phyloP scores from a whole-genome alignment of 345 rosid species.

The Moricandia moricandioides region DNA sequence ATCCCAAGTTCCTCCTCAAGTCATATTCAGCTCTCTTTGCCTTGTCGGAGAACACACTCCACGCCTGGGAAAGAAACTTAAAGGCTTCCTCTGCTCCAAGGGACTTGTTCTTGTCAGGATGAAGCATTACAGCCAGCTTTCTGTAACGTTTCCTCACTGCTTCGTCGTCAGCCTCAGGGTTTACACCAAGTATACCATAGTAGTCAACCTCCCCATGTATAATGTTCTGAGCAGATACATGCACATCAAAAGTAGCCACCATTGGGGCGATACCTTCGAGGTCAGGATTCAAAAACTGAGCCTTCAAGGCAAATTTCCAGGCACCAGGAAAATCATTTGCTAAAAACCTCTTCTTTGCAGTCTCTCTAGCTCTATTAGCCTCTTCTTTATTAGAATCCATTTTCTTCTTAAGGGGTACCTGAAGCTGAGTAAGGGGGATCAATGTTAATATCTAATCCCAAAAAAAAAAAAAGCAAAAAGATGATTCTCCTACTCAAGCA shows the following conservation, averaged over 20 bases:
- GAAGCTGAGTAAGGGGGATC: neutral
- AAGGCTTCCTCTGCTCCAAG: constrained; percentile 73
- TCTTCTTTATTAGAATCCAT: constrained; percentile 63
- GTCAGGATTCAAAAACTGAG: constrained; percentile 55
- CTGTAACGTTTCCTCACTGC: constrained; percentile 55
- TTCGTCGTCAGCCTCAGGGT: constrained; percentile 58
- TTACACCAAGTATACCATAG: constrained; percentile 53
- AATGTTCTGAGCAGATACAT: constrained; percentile 47
- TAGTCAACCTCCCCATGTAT: constrained; percentile 50
- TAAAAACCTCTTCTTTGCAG: constrained; percentile 51
- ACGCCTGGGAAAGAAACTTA: constrained; percentile 56
- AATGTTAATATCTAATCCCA: neutral
- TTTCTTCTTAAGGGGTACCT: neutral
- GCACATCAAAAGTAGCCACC: constrained; percentile 52
- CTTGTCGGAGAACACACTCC: constrained; percentile 64
- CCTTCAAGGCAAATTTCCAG: constrained; percentile 59
- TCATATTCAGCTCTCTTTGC: constrained; percentile 56
- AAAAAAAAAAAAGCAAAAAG: neutral
- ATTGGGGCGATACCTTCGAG: constrained; percentile 57
- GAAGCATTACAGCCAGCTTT: constrained; percentile 62
- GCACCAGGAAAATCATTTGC: constrained; percentile 51
- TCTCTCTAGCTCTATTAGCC: constrained; percentile 54
- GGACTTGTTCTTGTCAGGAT: constrained; percentile 69
- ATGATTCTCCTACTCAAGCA: neutral
- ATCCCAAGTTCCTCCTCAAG: constrained; percentile 42